A percentile compares a stretch with the other conserved stretches of the same genome.
phyloP scores from a whole-genome alignment of 176 grass and related monocot species.

The Phyllostachys edulis region DNA sequence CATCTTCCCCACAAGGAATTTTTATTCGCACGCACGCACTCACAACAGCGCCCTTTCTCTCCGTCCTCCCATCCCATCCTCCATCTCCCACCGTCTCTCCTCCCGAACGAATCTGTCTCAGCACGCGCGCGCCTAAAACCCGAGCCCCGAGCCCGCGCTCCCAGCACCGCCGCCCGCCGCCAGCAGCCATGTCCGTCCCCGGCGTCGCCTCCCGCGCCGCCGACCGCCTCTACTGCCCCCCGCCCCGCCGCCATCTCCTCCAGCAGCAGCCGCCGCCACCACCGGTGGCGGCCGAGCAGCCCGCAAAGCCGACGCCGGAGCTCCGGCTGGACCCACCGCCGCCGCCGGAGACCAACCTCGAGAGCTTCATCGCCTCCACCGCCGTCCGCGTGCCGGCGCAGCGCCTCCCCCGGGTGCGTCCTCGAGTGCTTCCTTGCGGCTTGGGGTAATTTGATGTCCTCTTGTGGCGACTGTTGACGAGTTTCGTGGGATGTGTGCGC shows the following conservation, averaged over 20 bases:
- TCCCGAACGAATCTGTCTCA: background rate
- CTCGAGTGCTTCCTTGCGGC: background rate
- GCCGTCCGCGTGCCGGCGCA: constrained; percentile 50
- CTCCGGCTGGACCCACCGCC: constrained; percentile 9
- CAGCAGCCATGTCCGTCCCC: constrained; percentile 30
- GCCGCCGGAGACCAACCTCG: constrained; percentile 43
- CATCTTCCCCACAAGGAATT: background rate
- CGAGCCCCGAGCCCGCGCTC: background rate
- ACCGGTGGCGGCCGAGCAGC: background rate
- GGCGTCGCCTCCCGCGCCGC: constrained; percentile 41
- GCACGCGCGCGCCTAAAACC: background rate
- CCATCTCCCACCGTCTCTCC: background rate
- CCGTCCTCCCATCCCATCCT: background rate
- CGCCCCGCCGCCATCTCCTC: constrained; percentile 46
- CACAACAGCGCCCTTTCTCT: background rate
- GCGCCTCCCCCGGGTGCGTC: constrained; percentile 44
- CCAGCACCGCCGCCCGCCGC: background rate
- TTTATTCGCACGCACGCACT: background rate
- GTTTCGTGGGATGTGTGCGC: background rate
- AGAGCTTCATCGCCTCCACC: constrained; percentile 64
- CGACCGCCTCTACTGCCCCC: constrained; percentile 72
- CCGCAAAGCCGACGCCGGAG: constrained; percentile 36
- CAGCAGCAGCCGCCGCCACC: constrained; percentile 16
- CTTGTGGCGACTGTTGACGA: constrained; percentile 12
- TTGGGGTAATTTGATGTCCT: background rate